Base-by-base conservation (phyloP, 2,329 filamentous ascomycete species). In the Fusarium setosum region DNA sequence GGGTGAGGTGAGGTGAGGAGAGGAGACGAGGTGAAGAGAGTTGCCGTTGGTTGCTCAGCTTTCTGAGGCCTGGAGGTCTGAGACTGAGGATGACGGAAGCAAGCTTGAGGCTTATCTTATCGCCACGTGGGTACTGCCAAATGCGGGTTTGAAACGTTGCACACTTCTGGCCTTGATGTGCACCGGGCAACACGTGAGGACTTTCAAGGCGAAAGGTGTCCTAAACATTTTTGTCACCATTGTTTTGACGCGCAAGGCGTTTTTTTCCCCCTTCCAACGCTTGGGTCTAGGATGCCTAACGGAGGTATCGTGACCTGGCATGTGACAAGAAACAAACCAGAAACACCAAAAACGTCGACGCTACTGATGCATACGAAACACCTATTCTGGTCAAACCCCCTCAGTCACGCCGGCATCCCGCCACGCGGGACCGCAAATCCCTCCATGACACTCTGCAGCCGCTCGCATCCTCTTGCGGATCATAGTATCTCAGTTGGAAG, bases 61-160 rank as follows among this genome's bases (percentile, higher is more conserved):
- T 51, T 57, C 13, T 11, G 38, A 37, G 24, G 31, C 15, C 17
- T 47, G 24, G 31, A 26, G 55, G 62, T 45, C 47, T 53, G n/a
- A n/a, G n/a, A n/a, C n/a, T n/a, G n/a, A 57, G 57, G 68, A 70
- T 71, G 69, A 71, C 61, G 68, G 66, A 65, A 56, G 62, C 54
- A 55, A 65, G 51, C 55, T 59, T 42, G 37, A 45, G 38, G 31
- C 67, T 73, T 75, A 75, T 75, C 73, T 75, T 74, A 75, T 75
- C 73, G 65, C 56, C 73, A 75, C 70, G 72, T 74, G 72, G 65
- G 26, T 66, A 23, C 24, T 24, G 26, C 50, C 34, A 29, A 18
- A 48, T 48, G 44, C 44, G 18, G 29, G 26, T 29, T n/a, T n/a
- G n/a, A n/a, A n/a, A n/a, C n/a, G n/a, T n/a, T n/a, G n/a, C n/a